Evolutionary conservation across 306 rosid genomes (phyloP), one percentile per base, ranked within the genome.

Genomic region (Acmispon strigosus): DNA sequence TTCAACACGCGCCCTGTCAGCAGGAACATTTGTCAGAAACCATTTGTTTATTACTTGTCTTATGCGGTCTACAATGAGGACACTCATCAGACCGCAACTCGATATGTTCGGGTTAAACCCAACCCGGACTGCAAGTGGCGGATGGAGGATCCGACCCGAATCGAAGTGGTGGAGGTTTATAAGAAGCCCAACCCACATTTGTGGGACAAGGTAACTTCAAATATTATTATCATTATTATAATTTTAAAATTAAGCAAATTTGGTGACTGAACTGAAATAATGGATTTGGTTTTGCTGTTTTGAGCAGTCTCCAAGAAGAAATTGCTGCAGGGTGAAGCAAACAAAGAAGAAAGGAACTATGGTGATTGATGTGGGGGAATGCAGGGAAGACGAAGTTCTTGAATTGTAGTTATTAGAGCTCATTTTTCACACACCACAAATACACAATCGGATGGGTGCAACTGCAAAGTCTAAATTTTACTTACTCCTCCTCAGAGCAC

Each of bases 261-360:
- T 32, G 37, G 7, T 5, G 0, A 32, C 37, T 5, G 37, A 70
- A 32, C 37, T 32, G 37, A 70, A 66, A 24, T 68, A 66, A 24
- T 68, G 55, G 10, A 12, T 78, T 57, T 78, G 42, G 4, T 37
- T 53, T 71, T 55, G 73, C 8, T 39, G 29, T 24, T 55, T 77
- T 62, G 77, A 19, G 17, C 82, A 90, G 96, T 63, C 91, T 58
- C 88, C 94, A 4, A 88, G 96, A 75, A 90, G 88, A 63, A 90
- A 84, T 13, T 90, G 92, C 49, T 90, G 96, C 64, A 86, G 84
- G 79, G 64, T 88, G 39, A 41, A 61, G 48, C 71, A 63, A 1
- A 27, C 81, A 1, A 74, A 80, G 71, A 81, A 68, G 78, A 75
- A 83, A 22, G 84, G 78, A 24, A 72, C 51, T 1, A 2, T 90